Conservation (phyloP, 2,329 filamentous ascomycete species). For the Diaporthe batatas region DNA sequence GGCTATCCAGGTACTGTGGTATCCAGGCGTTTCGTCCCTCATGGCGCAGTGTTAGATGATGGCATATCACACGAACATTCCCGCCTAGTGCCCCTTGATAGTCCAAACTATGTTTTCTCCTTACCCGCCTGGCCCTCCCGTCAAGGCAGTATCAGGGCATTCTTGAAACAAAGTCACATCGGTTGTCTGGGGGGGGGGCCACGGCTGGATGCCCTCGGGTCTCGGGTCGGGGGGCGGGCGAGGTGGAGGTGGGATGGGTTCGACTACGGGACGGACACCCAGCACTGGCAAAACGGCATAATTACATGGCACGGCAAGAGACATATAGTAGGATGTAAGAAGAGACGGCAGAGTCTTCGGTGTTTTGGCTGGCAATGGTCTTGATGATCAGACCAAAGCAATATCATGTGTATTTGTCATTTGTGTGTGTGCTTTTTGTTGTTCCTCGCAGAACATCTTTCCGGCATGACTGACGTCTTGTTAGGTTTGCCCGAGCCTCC, state of each 20-base stretch:
- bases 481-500: not conserved
- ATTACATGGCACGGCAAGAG: slow-evolving; percentile 1
- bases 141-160: not conserved
- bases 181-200: not conserved
- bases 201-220: not conserved
- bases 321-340: too few relatives aligned
- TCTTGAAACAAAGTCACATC: slow-evolving; percentile 24
- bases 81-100: slow-evolving; percentile 21
- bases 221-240: slow-evolving; percentile 10
- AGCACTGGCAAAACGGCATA: not conserved
- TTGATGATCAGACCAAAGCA: slow-evolving; percentile 28
- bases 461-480: slow-evolving; percentile 11
- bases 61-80: slow-evolving; percentile 10
- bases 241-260: slow-evolving; percentile 10
- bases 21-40: slow-evolving; percentile 2
- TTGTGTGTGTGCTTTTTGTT: not conserved
- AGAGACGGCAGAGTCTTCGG: not conserved
- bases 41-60: not conserved
- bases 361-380: slow-evolving; percentile 28
- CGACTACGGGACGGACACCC: slow-evolving; percentile 7
- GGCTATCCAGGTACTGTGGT: not conserved
- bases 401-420: slow-evolving; percentile 25
- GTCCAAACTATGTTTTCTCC: slow-evolving; percentile 10
- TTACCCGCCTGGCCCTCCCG: not conserved
- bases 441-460: slow-evolving; percentile 28